Evolutionary conservation across 257 asterid genomes (phyloP), one percentile per base, ranked within the genome.

Genomic region (Solanum lignicaule): DNA sequence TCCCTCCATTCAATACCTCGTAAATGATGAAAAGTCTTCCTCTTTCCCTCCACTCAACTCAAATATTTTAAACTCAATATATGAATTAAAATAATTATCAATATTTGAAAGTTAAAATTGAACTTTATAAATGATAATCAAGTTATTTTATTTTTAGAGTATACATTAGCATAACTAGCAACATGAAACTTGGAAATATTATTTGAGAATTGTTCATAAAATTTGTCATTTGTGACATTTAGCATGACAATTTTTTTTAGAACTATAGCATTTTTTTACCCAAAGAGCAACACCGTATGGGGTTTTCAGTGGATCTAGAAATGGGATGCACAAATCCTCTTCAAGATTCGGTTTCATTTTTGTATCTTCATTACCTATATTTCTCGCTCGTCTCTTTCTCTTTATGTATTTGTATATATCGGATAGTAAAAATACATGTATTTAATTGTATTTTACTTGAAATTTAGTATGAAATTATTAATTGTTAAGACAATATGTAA

Each of bases 11-110:
- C 90, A 90, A 86, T 55, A 65, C 86, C 87, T 76, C 55, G 15
- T 58, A 88, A 48, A 90, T 90, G 20, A 81, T 81, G 85, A 92
- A 90, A 58, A 83, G 43, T 38, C 88, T 21, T 84, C 85, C 87
- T 91, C 91, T 90, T 74, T 85, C 32, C 75, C 75, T 48, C 87
- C 73, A 65, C 16, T 27, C 52, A 84, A 66, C 23, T 43, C 23
- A 41, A 78, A 74, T 12, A 25, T 48, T 74, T 52, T 65, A 48
- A 66, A 69, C 66, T 86, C 66, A 15, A 27, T 13, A 5, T 1
- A 29, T 68, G 21, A 68, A 68, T 68, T 68, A 14, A 55, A 55
- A 55, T 18, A 55, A 55, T 18, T 55, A 55, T 18, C 65, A 55
- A 55, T 55, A 55, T 55, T 55, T 55, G 65, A 18, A 55, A 55